Percentiles rank a stretch among this genome's conserved stretches.
phyloP scores from a whole-genome alignment of 2,329 filamentous ascomycete species.

The Xylariaceae sp. region DNA sequence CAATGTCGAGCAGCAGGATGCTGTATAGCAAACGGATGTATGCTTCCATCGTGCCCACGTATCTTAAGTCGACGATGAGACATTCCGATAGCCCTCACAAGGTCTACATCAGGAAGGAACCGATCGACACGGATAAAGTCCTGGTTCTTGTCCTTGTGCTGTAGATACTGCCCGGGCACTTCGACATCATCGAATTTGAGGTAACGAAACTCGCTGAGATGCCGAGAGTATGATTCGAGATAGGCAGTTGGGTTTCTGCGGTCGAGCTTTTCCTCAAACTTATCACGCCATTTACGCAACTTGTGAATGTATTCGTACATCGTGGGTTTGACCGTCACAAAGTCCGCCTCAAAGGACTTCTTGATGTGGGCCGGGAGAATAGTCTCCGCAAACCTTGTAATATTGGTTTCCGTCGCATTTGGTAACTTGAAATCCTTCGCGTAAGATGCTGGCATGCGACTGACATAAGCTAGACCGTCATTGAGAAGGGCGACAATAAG shows the following conservation, averaged over 20 bases:
- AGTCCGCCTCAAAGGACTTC: slow-evolving; percentile 95
- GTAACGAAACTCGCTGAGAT: slow-evolving; percentile 94
- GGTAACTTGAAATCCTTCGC: slow-evolving; percentile 89
- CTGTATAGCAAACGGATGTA: slow-evolving; percentile 96
- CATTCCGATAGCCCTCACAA: slow-evolving; percentile 83
- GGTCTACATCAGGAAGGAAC: slow-evolving; percentile 90
- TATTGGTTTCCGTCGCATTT: slow-evolving; percentile 86
- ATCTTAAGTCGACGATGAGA: slow-evolving; percentile 94
- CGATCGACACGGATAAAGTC: slow-evolving; percentile 97
- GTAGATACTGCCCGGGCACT: slow-evolving; percentile 91
- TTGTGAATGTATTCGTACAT: slow-evolving; percentile 99
- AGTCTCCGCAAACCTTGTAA: slow-evolving; percentile 92
- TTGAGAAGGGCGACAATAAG: slow-evolving; percentile 97
- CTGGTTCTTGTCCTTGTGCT: slow-evolving; percentile 98
- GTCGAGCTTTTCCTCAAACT: slow-evolving; percentile 96
- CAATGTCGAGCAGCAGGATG: slow-evolving; percentile 91
- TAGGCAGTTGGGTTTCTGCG: slow-evolving; percentile 68
- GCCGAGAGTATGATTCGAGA: slow-evolving; percentile 81
- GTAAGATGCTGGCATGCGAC: slow-evolving; percentile 79
- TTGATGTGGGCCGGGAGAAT: slow-evolving; percentile 93
- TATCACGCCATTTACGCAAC: slow-evolving; percentile 89
- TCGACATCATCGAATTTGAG: slow-evolving; percentile 98
- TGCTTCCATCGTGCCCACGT: slow-evolving; percentile 91
- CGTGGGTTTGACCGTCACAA: slow-evolving; percentile 89
- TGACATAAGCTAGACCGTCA: slow-evolving; percentile 89